Evolutionary conservation across 345 rosid species (phyloP).

Genomic region (Sapria himalayana): DNA sequence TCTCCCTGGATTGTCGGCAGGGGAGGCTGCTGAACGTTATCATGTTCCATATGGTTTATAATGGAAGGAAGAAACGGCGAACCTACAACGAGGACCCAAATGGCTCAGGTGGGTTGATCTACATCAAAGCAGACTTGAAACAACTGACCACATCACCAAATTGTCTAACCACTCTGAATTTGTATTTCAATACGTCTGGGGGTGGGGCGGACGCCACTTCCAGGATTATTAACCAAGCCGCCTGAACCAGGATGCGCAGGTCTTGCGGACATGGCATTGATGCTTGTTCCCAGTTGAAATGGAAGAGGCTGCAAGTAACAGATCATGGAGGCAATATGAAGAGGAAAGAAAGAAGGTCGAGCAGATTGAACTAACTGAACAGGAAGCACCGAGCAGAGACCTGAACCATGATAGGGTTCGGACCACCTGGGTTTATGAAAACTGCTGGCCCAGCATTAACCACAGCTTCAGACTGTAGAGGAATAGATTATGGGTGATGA

Average conservation of each 20-base stretch:
- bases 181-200: slow-evolving; percentile 64
- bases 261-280: slow-evolving; percentile 29
- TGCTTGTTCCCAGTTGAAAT: slow-evolving; percentile 35
- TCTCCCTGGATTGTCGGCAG: slow-evolving; percentile 15
- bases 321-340: slow-evolving; percentile 11
- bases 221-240: slow-evolving; percentile 27
- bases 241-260: slow-evolving; percentile 32
- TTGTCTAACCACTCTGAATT: slow-evolving; percentile 41
- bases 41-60: slow-evolving; percentile 18
- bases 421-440: slow-evolving; percentile 44
- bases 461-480: slow-evolving; percentile 48
- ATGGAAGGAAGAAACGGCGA: slow-evolving; percentile 20
- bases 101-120: background rate
- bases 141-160: background rate
- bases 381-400: slow-evolving; percentile 13
- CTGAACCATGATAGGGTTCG: slow-evolving; percentile 77
- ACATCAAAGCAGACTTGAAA: background rate
- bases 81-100: slow-evolving; percentile 11
- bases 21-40: slow-evolving; percentile 18
- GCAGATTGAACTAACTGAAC: background rate
- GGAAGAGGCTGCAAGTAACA: slow-evolving; percentile 38
- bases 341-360: slow-evolving; percentile 2
- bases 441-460: slow-evolving; percentile 74
- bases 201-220: slow-evolving; percentile 28
- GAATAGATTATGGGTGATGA: background rate